Evolutionary conservation across 306 rosid species (phyloP), one percentile per base, ranked within the genome.

Genomic region (Lagenaria siceraria): DNA sequence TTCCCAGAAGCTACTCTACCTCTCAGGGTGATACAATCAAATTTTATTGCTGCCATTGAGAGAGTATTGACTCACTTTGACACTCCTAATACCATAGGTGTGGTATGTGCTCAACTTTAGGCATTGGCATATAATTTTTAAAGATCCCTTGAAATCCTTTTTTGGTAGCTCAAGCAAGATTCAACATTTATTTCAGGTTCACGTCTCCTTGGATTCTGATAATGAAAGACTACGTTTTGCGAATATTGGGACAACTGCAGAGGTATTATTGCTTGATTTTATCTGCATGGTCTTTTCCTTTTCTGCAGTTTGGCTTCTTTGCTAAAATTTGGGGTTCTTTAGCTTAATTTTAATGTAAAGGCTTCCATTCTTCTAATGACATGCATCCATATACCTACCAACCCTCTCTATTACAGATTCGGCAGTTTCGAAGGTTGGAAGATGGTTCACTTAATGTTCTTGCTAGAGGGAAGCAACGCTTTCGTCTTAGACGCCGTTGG

Each of bases 1-100:
- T 95, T 95, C 76, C 99, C 99, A 0, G 97, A 89, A 76, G 97
- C 97, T 2, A 90, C 93, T 33, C 92, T 95, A 80, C 97, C 97
- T 79, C 81, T 92, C 55, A 81, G 99, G 84, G 96, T 95, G 83
- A 82, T 86, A 75, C 87, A 88, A 60, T 11, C 91, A 22, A 89
- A 71, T 82, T 86, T 86, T 43, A 86, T 95, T 77, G 87, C 88
- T 56, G 96, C 97, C 61, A 64, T 91, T 43, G 93, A 90, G 82
- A 83, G 86, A 77, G 89, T 94, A 29, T 61, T 93, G 77, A 75
- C 73, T 75, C 95, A 88, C 80, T 87, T 82, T 72, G 90, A 93
- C 78, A 84, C 86, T 82, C 93, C 93, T 83, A 86, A 82, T 74
- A 93, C 93, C 11, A 81, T 93, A 81, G 98, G 89, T 48, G 98